Conservation (phyloP, 2,329 filamentous ascomycete genomes). For the Beauveria bassiana region DNA sequence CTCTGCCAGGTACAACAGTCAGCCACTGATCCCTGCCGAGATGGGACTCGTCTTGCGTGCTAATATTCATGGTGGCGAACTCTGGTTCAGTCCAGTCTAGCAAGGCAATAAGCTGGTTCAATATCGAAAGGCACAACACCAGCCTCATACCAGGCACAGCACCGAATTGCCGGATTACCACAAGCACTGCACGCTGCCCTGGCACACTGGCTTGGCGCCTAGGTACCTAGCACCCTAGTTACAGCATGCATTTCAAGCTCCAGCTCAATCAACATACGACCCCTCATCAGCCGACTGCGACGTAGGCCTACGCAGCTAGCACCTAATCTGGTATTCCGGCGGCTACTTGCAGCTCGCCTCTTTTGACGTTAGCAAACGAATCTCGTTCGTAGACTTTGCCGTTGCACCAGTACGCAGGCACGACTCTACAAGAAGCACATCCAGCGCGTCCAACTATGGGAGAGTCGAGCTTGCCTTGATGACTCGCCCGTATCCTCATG, state of each 20-base stretch:
- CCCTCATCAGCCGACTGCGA: background rate
- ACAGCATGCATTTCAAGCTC: background rate
- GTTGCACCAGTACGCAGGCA: no score
- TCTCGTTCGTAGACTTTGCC: no score
- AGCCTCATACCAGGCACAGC: background rate
- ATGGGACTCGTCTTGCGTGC: background rate
- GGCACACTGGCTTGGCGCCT: no score
- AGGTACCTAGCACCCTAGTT: no score
- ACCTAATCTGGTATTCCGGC: background rate
- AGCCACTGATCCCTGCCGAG: background rate
- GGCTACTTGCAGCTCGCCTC: background rate
- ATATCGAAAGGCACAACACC: background rate
- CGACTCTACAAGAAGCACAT: no score
- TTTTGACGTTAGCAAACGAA: no score
- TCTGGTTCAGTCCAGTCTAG: background rate
- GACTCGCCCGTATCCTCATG: slow-evolving; percentile 2
- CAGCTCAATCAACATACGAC: background rate
- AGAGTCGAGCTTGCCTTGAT: background rate
- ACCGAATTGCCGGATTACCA: no score
- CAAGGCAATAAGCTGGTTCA: background rate
- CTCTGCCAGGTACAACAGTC: background rate
- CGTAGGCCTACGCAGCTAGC: background rate
- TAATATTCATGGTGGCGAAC: slow-evolving; percentile 6
- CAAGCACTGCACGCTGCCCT: no score
- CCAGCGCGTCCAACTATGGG: no score